Percentiles rank a stretch among this genome's conserved stretches.
Conservation (phyloP, 2,329 filamentous ascomycete genomes). For the Claviceps paspali region DNA sequence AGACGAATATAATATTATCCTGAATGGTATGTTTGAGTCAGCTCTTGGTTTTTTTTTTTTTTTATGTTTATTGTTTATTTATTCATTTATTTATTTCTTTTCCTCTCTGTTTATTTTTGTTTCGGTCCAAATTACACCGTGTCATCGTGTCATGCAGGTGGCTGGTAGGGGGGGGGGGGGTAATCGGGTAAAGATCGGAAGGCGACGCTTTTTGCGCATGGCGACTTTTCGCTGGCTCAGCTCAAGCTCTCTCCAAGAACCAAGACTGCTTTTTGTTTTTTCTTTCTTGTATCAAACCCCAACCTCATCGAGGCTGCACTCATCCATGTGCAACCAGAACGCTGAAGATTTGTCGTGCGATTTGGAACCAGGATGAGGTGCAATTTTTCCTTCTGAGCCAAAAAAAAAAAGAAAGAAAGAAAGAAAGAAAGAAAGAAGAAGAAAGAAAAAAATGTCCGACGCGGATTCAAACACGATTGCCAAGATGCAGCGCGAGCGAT, state of each 20-base stretch:
- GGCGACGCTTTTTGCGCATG: neutral
- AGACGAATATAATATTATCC: too few relatives aligned
- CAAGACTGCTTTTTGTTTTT: too few relatives aligned
- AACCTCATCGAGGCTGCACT: conserved; percentile 10
- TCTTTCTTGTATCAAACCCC: conserved; percentile 9
- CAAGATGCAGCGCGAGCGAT: conserved; percentile 85
- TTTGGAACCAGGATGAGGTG: conserved; percentile 28
- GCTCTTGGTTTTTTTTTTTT: too few relatives aligned
- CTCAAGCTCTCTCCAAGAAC: neutral
- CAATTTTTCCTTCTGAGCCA: conserved; percentile 19
- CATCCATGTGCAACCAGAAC: conserved; percentile 23
- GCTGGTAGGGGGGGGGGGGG: neutral
- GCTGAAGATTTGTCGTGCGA: conserved; percentile 19
- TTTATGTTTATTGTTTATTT: too few relatives aligned
- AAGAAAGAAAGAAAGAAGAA: conserved; percentile 16
- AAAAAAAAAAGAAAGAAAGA: conserved; percentile 9
- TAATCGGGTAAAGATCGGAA: conserved; percentile 20
- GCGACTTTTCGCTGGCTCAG: conserved; percentile 19
- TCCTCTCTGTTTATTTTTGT: too few relatives aligned
- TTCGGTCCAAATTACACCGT: too few relatives aligned
- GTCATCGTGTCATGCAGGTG: too few relatives aligned
- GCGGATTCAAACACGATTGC: conserved; percentile 79
- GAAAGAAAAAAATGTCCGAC: conserved; percentile 39
- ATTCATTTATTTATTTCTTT: too few relatives aligned
- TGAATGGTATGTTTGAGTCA: too few relatives aligned